These are phyloP conservation scores for Peltaster fructicola DNA, from an alignment of 2,329 filamentous ascomycete genomes.

Conservation along the genomic window DNA sequence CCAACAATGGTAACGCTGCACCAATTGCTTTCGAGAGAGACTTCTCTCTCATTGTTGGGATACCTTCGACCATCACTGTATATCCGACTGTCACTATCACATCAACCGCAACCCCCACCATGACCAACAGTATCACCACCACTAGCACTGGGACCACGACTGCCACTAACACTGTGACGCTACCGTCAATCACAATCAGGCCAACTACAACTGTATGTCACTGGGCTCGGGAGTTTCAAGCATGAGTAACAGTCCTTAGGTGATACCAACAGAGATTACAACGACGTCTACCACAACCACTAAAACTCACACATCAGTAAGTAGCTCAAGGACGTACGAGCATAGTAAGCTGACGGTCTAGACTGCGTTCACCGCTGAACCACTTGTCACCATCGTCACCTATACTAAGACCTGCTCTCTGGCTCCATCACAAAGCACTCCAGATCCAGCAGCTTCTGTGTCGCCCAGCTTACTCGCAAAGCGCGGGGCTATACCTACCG, in stretches of 20 bases:
- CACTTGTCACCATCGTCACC: conserved; percentile 11
- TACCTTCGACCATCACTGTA: conserved; percentile 16
- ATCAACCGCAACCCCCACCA: conserved; percentile 6
- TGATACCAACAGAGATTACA: conserved; percentile 2
- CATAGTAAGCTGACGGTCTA: too few relatives aligned
- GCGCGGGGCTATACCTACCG: conserved; percentile 2
- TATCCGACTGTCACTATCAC: conserved; percentile 12
- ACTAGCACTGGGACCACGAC: conserved; percentile 10
- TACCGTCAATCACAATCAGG: conserved; percentile 1
- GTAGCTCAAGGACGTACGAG: too few relatives aligned
- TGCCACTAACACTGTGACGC: conserved; percentile 2
- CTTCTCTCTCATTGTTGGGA: conserved; percentile 18
- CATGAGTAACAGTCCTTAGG: neutral
- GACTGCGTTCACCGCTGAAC: conserved; percentile 5
- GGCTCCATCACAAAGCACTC: conserved; percentile 8
- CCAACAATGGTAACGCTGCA: conserved; percentile 8
- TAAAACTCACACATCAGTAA: conserved; percentile 14
- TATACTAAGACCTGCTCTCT: conserved; percentile 18
- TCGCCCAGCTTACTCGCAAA: conserved; percentile 12
- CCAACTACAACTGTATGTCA: neutral
- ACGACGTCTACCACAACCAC: conserved; percentile 10
- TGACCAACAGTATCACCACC: conserved; percentile 11
- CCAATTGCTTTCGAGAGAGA: conserved; percentile 8
- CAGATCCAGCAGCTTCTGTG: conserved; percentile 15
- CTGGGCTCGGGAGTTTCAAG: too few relatives aligned